Evolutionary conservation across 2,329 filamentous ascomycete genomes (phyloP), one percentile per base, ranked within the genome.

Genomic region (Claviceps digitariae): DNA sequence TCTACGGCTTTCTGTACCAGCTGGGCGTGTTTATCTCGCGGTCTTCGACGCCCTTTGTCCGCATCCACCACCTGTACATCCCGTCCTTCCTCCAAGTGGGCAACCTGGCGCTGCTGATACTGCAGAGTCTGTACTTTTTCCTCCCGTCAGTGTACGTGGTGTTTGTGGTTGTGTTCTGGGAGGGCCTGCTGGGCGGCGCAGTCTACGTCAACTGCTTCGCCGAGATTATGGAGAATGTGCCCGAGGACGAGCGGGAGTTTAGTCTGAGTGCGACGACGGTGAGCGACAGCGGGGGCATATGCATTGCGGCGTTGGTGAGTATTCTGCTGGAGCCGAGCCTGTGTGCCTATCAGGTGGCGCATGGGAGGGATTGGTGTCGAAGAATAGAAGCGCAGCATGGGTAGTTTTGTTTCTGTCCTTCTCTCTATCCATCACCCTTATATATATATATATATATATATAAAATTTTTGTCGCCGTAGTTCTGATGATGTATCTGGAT

Each of bases 121-220:
- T 84, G 0, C 91, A 98, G 59, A 84, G 89, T 0, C 64, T 96
- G 57, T 82, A 84, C 63, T 77, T 85, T 64, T 94, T 93, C 63
- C 79, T 97, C 17, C 90, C 91, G 0, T 87, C 74, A 27, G 86
- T 96, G 25, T 96, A 89, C 64, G 61, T 95, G n/a, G 74, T 97
- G 1, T 96, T 95, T 62, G 55, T 79, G 23, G 73, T 97, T 56
- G 76, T 96, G 21, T 93, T 97, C 63, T 97, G 91, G 91, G 93
- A 97, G 66, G 93, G 93, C 0, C 68, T 97, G 13, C 73, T 98
- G 0, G 93, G 93, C 0, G 93, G 93, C 0, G 75, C 89, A 3
- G 93, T 97, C 0, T 98, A 98, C 62, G 90, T 97, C 55, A 95
- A 91, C 62, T 95, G 90, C 0, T 98, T 97, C 68, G 89, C 90